phyloP scores from a whole-genome alignment of 257 asterid genomes.

The Nicotiana undulata region DNA sequence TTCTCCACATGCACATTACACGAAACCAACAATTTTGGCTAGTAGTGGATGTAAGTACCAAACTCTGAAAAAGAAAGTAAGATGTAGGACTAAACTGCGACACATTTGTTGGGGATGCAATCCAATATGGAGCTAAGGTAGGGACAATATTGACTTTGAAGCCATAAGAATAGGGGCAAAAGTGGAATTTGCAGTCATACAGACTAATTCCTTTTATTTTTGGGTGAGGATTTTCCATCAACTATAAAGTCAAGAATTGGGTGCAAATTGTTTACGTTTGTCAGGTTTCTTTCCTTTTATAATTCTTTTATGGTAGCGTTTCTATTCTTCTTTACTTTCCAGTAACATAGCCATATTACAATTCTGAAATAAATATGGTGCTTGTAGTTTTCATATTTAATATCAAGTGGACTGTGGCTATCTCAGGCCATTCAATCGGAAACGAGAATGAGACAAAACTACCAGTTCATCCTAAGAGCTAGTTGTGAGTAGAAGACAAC shows the following conservation, averaged over 20 bases:
- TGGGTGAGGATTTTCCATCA: not conserved
- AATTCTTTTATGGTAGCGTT: too few relatives aligned
- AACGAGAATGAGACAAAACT: not conserved
- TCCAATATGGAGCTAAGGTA: not conserved
- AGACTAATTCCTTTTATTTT: too few relatives aligned
- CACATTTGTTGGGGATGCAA: not conserved
- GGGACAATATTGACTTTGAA: not conserved
- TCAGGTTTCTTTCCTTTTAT: too few relatives aligned
- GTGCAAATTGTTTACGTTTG: not conserved
- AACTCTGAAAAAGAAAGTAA: not conserved
- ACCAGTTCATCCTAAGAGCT: not conserved
- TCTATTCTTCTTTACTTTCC: not conserved
- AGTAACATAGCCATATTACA: too few relatives aligned
- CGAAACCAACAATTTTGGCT: not conserved
- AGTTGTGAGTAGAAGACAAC: not conserved
- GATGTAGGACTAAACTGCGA: not conserved
- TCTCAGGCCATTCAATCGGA: not conserved
- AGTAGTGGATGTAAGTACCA: not conserved
- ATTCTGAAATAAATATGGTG: not conserved
- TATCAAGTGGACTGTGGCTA: not conserved
- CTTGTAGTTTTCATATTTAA: not conserved
- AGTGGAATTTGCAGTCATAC: not conserved
- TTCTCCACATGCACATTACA: not conserved
- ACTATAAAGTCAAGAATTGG: not conserved
- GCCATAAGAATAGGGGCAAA: not conserved